Conservation (phyloP, 108 stramenopile genomes). For the Fragilaria crotonensis region DNA sequence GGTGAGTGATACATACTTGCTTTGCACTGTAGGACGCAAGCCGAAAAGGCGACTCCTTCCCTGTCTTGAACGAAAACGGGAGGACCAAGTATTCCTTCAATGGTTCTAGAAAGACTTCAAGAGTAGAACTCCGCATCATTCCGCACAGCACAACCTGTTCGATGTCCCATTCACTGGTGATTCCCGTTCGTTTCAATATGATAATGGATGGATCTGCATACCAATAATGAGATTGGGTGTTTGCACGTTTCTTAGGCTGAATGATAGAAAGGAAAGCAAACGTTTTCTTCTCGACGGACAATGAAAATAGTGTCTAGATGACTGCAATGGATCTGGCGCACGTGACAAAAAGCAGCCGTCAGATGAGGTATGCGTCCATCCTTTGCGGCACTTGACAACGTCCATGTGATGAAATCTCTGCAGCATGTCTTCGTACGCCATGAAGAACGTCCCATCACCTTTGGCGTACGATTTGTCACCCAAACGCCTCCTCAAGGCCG, state of each 20-base stretch:
- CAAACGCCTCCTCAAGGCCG: slow-evolving; percentile 16
- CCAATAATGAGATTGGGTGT: slow-evolving; percentile 17
- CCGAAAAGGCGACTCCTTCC: not conserved
- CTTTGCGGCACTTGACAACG: slow-evolving; percentile 21
- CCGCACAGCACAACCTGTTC: slow-evolving; percentile 8
- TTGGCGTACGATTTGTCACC: slow-evolving; percentile 16
- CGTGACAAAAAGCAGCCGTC: slow-evolving; percentile 7
- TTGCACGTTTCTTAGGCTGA: slow-evolving; percentile 29
- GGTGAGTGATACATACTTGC: not conserved
- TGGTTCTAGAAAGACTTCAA: slow-evolving; percentile 26
- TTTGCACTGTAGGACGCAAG: slow-evolving; percentile 1
- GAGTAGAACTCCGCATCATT: slow-evolving; percentile 4
- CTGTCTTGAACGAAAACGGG: slow-evolving; percentile 6
- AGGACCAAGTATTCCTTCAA: slow-evolving; percentile 15
- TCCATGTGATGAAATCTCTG: slow-evolving; percentile 31
- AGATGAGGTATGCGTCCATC: slow-evolving; percentile 13
- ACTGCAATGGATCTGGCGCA: slow-evolving; percentile 1
- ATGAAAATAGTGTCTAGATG: slow-evolving; percentile 7
- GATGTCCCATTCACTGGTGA: slow-evolving; percentile 5
- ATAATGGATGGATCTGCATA: slow-evolving; percentile 19
- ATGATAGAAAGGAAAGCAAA: slow-evolving; percentile 22
- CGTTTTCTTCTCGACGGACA: slow-evolving; percentile 5
- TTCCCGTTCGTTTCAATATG: slow-evolving; percentile 11
- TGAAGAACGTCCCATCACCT: slow-evolving; percentile 33
- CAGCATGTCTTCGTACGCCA: slow-evolving; percentile 26